Percentiles rank a stretch among this genome's conserved stretches.
phyloP scores from a whole-genome alignment of 192 early-diverging fungal genomes.

The Podila minutissima region DNA sequence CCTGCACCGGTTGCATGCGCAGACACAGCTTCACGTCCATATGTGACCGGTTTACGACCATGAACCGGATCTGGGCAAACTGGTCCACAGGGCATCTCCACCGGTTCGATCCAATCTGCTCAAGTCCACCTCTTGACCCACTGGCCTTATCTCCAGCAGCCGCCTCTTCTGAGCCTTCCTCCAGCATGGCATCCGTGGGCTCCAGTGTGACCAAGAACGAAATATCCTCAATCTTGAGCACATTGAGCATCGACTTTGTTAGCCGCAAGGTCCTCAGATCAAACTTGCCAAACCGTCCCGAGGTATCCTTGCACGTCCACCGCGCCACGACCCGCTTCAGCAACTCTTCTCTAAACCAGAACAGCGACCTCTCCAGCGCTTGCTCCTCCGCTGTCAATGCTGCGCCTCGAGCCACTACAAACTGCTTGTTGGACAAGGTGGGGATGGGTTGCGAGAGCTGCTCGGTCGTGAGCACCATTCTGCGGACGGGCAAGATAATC shows the following conservation, averaged over 20 bases:
- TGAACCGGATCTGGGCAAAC: constrained; percentile 56
- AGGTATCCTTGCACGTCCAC: constrained; percentile 57
- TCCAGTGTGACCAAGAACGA: constrained; percentile 61
- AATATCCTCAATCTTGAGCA: constrained; percentile 70
- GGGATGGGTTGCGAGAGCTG: constrained; percentile 68
- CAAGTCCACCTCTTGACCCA: constrained; percentile 15
- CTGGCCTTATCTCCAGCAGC: not conserved
- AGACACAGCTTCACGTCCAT: constrained; percentile 62
- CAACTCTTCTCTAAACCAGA: constrained; percentile 81
- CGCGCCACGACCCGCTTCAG: constrained; percentile 60
- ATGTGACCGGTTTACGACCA: constrained; percentile 62
- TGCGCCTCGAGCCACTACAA: constrained; percentile 72
- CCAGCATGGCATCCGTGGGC: constrained; percentile 17
- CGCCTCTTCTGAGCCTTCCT: constrained; percentile 3
- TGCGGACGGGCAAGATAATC: constrained; percentile 73
- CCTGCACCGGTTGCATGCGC: constrained; percentile 65
- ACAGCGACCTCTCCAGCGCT: constrained; percentile 61
- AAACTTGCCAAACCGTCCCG: constrained; percentile 63
- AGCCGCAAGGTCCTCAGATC: constrained; percentile 66
- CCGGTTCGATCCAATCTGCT: constrained; percentile 51
- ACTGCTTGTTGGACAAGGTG: constrained; percentile 79
- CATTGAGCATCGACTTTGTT: constrained; percentile 60
- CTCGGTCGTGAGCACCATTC: constrained; percentile 63
- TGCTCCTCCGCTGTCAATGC: constrained; percentile 64
- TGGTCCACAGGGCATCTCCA: constrained; percentile 58